Conservation (phyloP, 75 land plant species). For the Adiantum capillusveneris region DNA sequence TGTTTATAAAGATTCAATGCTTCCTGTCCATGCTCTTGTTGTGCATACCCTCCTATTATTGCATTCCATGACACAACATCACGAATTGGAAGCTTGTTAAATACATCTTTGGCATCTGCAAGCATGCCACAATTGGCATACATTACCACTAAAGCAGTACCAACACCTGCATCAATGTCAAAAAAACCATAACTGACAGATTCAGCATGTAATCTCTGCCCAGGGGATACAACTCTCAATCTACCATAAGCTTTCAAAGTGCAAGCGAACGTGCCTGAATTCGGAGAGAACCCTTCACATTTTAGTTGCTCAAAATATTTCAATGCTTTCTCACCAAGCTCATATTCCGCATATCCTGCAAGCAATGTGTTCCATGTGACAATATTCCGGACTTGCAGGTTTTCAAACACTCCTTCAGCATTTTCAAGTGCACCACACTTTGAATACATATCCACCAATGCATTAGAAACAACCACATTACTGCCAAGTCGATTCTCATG, state of each 20-base stretch:
- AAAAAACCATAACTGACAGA: too few species aligned
- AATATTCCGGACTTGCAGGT: slow-evolving; percentile 13
- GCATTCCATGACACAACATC: slow-evolving; percentile 33
- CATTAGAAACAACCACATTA: neutral
- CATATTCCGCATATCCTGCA: slow-evolving; percentile 24
- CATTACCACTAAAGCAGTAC: slow-evolving; percentile 33
- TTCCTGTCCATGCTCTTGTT: slow-evolving; percentile 11
- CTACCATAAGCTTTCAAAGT: slow-evolving; percentile 40
- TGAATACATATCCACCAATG: too few species aligned
- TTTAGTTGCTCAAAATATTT: slow-evolving; percentile 30
- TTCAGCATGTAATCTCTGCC: slow-evolving; percentile 30
- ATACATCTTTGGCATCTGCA: slow-evolving; percentile 17
- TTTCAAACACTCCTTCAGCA: neutral
- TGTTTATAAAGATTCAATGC: slow-evolving; percentile 19
- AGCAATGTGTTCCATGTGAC: too few species aligned
- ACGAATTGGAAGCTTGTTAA: slow-evolving; percentile 9
- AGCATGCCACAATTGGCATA: slow-evolving; percentile 23
- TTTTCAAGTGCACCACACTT: too few species aligned
- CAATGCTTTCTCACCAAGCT: slow-evolving; percentile 7
- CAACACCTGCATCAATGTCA: slow-evolving; percentile 16
- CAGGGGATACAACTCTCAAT: slow-evolving; percentile 24
- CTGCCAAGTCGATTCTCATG: neutral
- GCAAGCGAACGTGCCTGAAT: slow-evolving; percentile 41
- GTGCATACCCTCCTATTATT: slow-evolving; percentile 33
- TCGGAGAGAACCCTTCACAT: slow-evolving; percentile 33